Evolutionary conservation across 192 early-diverging fungal species (phyloP), one percentile per base, ranked within the genome.

Genomic region (Borealophlyctis nickersoniae): DNA sequence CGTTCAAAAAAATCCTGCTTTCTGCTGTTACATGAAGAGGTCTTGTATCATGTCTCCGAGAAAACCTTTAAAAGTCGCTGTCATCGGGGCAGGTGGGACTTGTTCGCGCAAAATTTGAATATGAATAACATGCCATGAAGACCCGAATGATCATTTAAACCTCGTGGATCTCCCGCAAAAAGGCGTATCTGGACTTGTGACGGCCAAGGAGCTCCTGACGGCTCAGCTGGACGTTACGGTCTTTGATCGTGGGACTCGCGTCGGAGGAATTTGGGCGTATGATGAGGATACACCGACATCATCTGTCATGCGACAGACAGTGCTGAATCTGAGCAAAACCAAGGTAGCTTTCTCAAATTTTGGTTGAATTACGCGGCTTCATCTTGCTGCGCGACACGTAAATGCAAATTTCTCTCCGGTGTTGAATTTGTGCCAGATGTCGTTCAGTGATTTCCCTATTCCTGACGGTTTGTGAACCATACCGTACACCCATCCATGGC

Each of bases 231-330:
- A 77, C 3, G 72, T 76, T 0, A 73, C 80, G 3, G 79, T 70
- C 28, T 87, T 83, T 59, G 85, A 87, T 56, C 63, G 65, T 54
- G 73, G 66, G 19, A 32, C 36, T 13, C 36, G 68, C 45, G 49
- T 76, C 22, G 82, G 81, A 28, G 85, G 85, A 0, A 59, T 83
- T 7, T 87, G 85, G 85, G 64, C 73, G 52, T 86, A 82, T 63
- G 29, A 35, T 27, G 64, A 66, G 2, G 74, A 77, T 9, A 63
- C 76, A 28, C 68, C 77, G 11, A 69, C 75, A 1, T 75, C 81
- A 2, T 85, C 81, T 22, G 74, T 82, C 2, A 86, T 82, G 73
- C 70, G 71, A 65, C 76, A 72, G 22, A 75, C 75, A 0, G 75
- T 81, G 24, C 76, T 85, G 45, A 85, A 83, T 52, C 73, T 77